Percentiles rank a stretch among this genome's conserved stretches.
These are phyloP conservation scores for Alternaria ventricosa DNA, from an alignment of 2,329 filamentous ascomycete genomes.

Conservation along the genomic window DNA sequence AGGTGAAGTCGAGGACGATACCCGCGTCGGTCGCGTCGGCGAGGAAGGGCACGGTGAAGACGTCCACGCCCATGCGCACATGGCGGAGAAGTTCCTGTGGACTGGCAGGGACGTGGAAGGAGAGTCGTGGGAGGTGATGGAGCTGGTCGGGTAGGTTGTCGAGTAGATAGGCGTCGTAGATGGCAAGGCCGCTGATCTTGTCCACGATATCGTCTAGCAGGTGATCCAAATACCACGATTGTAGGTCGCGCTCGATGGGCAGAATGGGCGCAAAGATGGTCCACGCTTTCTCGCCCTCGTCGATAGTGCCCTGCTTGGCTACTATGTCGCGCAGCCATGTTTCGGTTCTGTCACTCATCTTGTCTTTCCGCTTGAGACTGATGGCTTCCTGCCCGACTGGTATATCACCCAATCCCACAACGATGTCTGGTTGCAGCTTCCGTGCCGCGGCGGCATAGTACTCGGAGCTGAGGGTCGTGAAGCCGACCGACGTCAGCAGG, in stretches of 20 bases:
- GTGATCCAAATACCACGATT: slow-evolving; percentile 79
- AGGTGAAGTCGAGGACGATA: slow-evolving; percentile 80
- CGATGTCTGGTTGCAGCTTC: slow-evolving; percentile 78
- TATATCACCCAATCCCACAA: slow-evolving; percentile 77
- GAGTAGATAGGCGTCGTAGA: slow-evolving; percentile 77
- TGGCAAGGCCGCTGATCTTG: slow-evolving; percentile 69
- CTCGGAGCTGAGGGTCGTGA: slow-evolving; percentile 70
- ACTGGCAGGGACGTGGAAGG: slow-evolving; percentile 70
- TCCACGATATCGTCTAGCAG: slow-evolving; percentile 68
- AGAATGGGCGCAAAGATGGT: slow-evolving; percentile 69
- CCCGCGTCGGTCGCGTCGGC: slow-evolving; percentile 79
- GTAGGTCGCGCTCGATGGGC: slow-evolving; percentile 75
- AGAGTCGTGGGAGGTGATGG: slow-evolving; percentile 71
- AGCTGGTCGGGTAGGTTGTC: slow-evolving; percentile 70
- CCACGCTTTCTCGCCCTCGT: slow-evolving; percentile 36
- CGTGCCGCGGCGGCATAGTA: slow-evolving; percentile 73
- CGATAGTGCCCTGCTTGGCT: slow-evolving; percentile 46
- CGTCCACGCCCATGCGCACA: slow-evolving; percentile 76
- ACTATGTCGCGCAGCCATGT: slow-evolving; percentile 78
- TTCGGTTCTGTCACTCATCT: slow-evolving; percentile 87
- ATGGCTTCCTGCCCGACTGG: slow-evolving; percentile 64
- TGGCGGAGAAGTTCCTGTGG: slow-evolving; percentile 82
- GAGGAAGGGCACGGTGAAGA: slow-evolving; percentile 80
- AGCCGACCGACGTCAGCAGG: slow-evolving; percentile 86
- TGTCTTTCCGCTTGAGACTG: slow-evolving; percentile 74